Conservation (phyloP, 75 land plant species). For the Larix kaempferi region DNA sequence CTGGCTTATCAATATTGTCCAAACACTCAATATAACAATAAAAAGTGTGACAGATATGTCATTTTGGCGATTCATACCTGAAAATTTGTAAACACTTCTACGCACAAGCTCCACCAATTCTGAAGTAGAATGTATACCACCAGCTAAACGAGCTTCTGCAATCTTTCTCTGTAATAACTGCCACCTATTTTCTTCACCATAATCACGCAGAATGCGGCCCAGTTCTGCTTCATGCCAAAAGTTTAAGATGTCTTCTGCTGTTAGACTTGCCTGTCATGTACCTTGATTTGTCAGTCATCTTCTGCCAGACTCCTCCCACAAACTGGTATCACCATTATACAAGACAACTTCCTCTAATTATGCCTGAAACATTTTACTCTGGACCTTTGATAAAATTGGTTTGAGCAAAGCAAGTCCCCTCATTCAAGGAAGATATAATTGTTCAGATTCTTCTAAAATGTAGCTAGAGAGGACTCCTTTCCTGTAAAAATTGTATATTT, state of each 20-base stretch:
- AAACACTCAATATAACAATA: no score
- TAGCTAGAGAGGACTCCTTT: slow-evolving; percentile 1
- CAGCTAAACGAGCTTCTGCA: slow-evolving; percentile 57
- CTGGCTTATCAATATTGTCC: no score
- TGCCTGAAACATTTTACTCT: neutral
- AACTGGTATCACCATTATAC: neutral
- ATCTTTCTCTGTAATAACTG: slow-evolving; percentile 62
- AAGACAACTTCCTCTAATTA: slow-evolving; percentile 2
- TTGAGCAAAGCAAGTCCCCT: neutral
- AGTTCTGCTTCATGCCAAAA: slow-evolving; percentile 91
- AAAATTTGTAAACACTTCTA: slow-evolving; percentile 15
- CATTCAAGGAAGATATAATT: neutral
- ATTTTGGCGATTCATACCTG: slow-evolving; percentile 24
- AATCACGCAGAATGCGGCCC: slow-evolving; percentile 86
- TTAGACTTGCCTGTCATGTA: slow-evolving; percentile 68
- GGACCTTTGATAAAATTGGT: neutral
- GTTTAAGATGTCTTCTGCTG: slow-evolving; percentile 87
- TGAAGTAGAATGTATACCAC: slow-evolving; percentile 83
- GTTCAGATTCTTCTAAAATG: neutral
- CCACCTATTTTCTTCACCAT: slow-evolving; percentile 98
- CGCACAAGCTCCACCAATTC: slow-evolving; percentile 70
- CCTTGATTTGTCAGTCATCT: slow-evolving; percentile 9
- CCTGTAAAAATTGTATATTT: neutral
- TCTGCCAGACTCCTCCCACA: slow-evolving; percentile 6
- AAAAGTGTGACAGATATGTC: neutral